These are phyloP conservation scores for Nematodospora valgi DNA, from an alignment of 805 yeast species.

Conservation along the genomic window DNA sequence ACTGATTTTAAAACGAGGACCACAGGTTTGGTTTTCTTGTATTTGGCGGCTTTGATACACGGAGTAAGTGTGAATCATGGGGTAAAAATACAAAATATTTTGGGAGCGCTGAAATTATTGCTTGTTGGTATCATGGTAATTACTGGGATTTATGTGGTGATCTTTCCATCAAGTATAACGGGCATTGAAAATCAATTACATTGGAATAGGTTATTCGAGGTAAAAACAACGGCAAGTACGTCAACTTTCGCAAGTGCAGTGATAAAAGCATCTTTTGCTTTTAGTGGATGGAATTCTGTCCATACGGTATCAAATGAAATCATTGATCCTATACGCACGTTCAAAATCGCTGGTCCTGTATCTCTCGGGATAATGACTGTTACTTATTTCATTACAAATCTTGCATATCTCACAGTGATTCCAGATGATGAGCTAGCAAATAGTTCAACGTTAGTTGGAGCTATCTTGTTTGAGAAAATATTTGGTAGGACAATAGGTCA, in stretches of 20 bases:
- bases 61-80: slow-evolving; percentile 61
- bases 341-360: slow-evolving; percentile 59
- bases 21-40: slow-evolving; percentile 27
- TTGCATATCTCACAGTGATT: slow-evolving; percentile 54
- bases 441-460: slow-evolving; percentile 59
- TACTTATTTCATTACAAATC: slow-evolving; percentile 50
- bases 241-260: slow-evolving; percentile 54
- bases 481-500: slow-evolving; percentile 53
- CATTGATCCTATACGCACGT: slow-evolving; percentile 53
- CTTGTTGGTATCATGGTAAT: slow-evolving; percentile 51
- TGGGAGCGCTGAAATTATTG: slow-evolving; percentile 59
- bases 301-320: slow-evolving; percentile 62
- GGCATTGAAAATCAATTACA: slow-evolving; percentile 43
- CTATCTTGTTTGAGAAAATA: slow-evolving; percentile 52
- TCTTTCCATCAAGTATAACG: slow-evolving; percentile 43
- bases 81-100: slow-evolving; percentile 53
- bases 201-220: slow-evolving; percentile 26
- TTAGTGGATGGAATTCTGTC: slow-evolving; percentile 61
- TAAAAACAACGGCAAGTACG: slow-evolving; percentile 31
- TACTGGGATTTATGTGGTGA: slow-evolving; percentile 57
- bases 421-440: slow-evolving; percentile 50
- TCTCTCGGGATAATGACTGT: slow-evolving; percentile 46
- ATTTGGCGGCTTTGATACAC: slow-evolving; percentile 41
- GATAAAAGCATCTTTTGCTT: slow-evolving; percentile 56
- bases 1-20: slow-evolving; percentile 32